Conservation (phyloP, 169 alveolate genomes). For the Babesia divergens region DNA sequence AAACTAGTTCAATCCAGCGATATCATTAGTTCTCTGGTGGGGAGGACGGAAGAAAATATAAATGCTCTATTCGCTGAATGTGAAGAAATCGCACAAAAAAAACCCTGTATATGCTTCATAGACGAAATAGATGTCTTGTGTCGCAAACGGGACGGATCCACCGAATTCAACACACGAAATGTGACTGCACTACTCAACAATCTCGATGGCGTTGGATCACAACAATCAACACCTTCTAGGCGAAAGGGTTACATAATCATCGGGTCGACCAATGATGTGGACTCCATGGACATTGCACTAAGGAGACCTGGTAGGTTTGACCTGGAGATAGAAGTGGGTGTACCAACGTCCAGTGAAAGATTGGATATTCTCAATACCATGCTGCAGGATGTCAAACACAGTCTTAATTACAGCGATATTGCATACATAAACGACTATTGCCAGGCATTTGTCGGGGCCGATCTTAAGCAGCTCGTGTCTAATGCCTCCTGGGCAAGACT, state of each 20-base stretch:
- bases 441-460: conserved; percentile 87
- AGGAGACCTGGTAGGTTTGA: conserved; percentile 97
- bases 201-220: conserved; percentile 42
- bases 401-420: conserved; percentile 54
- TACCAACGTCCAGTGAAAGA: conserved; percentile 90
- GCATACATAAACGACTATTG: conserved; percentile 67
- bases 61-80: conserved; percentile 25
- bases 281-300: conserved; percentile 88
- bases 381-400: conserved; percentile 64
- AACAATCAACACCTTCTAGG: neutral
- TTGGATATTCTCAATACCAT: conserved; percentile 77
- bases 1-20: conserved; percentile 53
- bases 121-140: conserved; percentile 76
- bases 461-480: conserved; percentile 70
- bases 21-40: conserved; percentile 23
- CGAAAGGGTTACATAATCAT: conserved; percentile 73
- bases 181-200: conserved; percentile 45
- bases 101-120: conserved; percentile 64
- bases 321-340: conserved; percentile 88
- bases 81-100: conserved; percentile 2
- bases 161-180: conserved; percentile 12
- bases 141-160: conserved; percentile 53
- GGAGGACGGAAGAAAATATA: conserved; percentile 46
- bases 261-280: conserved; percentile 90
- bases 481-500: conserved; percentile 58